Evolutionary conservation across 257 asterid species (phyloP).

Genomic region (Lycium ferocissimum): DNA sequence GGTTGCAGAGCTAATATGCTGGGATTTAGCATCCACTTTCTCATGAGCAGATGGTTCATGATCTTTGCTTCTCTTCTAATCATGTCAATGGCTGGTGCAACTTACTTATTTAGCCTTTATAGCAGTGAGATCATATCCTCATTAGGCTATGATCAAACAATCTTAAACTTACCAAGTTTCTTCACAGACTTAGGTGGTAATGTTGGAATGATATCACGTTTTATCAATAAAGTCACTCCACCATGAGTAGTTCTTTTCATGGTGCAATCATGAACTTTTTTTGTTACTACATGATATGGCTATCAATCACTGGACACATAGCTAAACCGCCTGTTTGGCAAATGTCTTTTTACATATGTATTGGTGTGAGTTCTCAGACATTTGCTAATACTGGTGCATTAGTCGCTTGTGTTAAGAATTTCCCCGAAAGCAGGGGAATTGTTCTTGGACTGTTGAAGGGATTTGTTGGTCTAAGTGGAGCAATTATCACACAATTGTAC

Average conservation of each 20-base stretch:
- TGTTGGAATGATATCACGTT: conserved; percentile 59
- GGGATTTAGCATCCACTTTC: conserved; percentile 34
- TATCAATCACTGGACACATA: conserved; percentile 48
- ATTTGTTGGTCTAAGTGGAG: conserved; percentile 63
- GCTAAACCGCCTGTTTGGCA: conserved; percentile 56
- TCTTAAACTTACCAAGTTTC: conserved; percentile 59
- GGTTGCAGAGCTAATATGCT: conserved; percentile 10
- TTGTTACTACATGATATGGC: conserved; percentile 71
- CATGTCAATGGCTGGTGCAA: conserved; percentile 67
- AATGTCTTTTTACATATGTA: conserved; percentile 60
- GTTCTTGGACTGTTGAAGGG: conserved; percentile 61
- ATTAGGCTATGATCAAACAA: conserved; percentile 69
- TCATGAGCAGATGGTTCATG: conserved; percentile 65
- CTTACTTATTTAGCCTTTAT: conserved; percentile 67
- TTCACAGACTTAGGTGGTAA: conserved; percentile 71
- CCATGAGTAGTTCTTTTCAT: conserved; percentile 68
- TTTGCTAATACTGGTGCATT: conserved; percentile 31
- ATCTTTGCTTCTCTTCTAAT: conserved; percentile 63
- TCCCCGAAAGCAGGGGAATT: conserved; percentile 46
- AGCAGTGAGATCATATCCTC: conserved; percentile 57
- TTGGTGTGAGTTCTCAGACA: conserved; percentile 65
- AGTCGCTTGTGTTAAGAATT: conserved; percentile 20
- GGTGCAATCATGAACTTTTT: conserved; percentile 59
- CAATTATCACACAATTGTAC: conserved; percentile 52
- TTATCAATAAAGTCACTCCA: conserved; percentile 61